Base-by-base conservation (phyloP, 2,329 filamentous ascomycete genomes). In the Fusarium neocosmosporiellum region DNA sequence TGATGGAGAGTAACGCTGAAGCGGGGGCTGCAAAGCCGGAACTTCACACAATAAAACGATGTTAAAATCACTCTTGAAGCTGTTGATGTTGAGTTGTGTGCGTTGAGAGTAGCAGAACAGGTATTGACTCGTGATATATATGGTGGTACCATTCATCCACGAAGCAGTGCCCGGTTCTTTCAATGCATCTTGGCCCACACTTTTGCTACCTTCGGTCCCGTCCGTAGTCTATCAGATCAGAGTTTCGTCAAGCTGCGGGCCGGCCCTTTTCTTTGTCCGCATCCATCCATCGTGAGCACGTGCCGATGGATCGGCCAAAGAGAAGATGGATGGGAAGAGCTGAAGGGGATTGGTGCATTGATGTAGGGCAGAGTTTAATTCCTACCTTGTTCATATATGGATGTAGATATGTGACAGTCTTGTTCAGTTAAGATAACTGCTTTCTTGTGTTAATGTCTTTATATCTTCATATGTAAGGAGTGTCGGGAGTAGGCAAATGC, bases 21-120 rank as follows among this genome's bases (percentile, higher is more conserved):
- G 72, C 62, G 60, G 64, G 67, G 70, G 67, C 62, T 69, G 67
- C 64, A 60, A 75, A 73, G 71, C 71, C 67, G 39, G 48, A 69
- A 60, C 68, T 75, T 71, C 62, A 68, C 55, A 60, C 65, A 76
- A 77, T 72, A 63, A 73, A 77, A 72, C 64, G 20, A 75, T 59
- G 59, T 65, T 57, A 68, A 68, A 75, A 70, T 61, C 53, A 75
- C 22, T 27, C 1, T n/a, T 20, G 43, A 29, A 46, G 14, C 36
- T 39, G 11, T 31, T 54, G 22, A 29, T 24, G n/a, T 33, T 27
- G 31, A 36, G 14, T 16, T 55, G 13, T 36, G 4, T 18, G 18
- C 10, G 20, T 18, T 55, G 50, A 36, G 31, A 31, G 13, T 2
- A 8, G 2, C 24, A 27, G n/a, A 8, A 4, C 24, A 27, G n/a